These are phyloP conservation scores for Neurospora pannonica DNA, from an alignment of 495 filamentous ascomycete species.

Conservation along the genomic window DNA sequence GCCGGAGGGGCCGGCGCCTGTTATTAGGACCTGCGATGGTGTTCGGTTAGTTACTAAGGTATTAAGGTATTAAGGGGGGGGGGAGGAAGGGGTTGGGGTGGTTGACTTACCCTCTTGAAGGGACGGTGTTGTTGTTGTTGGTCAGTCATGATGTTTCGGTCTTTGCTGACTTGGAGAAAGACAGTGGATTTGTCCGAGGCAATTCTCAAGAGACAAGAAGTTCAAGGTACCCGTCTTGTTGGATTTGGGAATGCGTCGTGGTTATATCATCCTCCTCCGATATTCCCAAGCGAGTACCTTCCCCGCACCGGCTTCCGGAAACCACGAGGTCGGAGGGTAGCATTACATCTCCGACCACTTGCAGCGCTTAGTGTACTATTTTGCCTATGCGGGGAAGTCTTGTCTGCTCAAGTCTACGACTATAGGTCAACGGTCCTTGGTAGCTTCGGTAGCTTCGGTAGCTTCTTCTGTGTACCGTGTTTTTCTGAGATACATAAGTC, in stretches of 20 bases:
- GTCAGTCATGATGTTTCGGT: not conserved
- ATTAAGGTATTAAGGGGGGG: too few relatives aligned
- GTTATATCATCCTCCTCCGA: not conserved
- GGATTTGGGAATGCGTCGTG: not conserved
- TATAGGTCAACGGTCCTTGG: not conserved
- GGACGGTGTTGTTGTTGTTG: not conserved
- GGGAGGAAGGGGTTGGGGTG: too few relatives aligned
- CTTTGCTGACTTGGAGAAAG: too few relatives aligned
- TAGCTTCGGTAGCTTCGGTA: not conserved
- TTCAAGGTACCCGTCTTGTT: too few relatives aligned
- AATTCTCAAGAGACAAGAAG: too few relatives aligned
- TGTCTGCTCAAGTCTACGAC: not conserved
- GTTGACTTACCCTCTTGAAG: not conserved
- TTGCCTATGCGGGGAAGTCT: not conserved
- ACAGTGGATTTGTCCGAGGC: too few relatives aligned
- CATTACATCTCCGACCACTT: not conserved
- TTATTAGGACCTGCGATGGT: constrained; percentile 26
- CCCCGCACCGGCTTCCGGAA: not conserved
- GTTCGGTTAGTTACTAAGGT: not conserved
- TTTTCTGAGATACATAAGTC: not conserved
- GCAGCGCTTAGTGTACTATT: not conserved
- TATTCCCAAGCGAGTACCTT: not conserved
- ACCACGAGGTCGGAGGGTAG: not conserved
- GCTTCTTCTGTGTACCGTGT: not conserved
- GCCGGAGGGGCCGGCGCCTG: constrained; percentile 50